Evolutionary conservation across 495 filamentous ascomycete species (phyloP), one percentile per base, ranked within the genome.

Genomic region (Annulohypoxylon stygium): DNA sequence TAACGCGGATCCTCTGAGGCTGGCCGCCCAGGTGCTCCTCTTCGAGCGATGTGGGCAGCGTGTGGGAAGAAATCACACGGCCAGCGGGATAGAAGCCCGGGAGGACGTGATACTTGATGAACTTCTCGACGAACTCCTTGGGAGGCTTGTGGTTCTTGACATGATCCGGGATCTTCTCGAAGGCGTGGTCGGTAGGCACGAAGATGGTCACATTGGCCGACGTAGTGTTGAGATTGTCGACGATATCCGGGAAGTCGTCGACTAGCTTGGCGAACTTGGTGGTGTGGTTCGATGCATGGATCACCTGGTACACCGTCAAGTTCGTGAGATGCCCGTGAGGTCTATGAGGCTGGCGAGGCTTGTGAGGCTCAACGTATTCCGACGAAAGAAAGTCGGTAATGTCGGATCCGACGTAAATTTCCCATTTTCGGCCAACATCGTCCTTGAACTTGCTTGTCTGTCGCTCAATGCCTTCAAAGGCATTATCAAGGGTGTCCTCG

Each of bases 201-300:
- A 98, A 96, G 68, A 94, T 78, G 3, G 94, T 97, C 76, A 90
- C 86, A 75, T 96, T 94, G 16, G 85, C 80, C 23, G 84, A 75
- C 5, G 90, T 93, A 71, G 88, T 85, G 74, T 95, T 92, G 50
- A 98, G 88, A 14, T 88, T 76, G 18, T 88, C 74, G 39, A 93
- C 88, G 16, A 98, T 82, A 26, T 95, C 89, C 5, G 86, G 81
- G 78, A 91, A 88, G 65, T 92, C 84, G 61, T 91, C 86, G 79
- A 97, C 85, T 36, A 96, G 83, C 69, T 89, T 84, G 20, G 90
- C 89, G 47, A 97, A 88, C 78, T 89, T 92, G 37, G 87, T 90
- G 20, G 92, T 94, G 82, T 94, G 88, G 68, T 92, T 92, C 82
- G 86, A 91, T 54, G 87, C 83, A 11, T 84, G 79, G 79, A 98